Conservation (phyloP, 2,329 filamentous ascomycete genomes). For the Clonostachys sp. region DNA sequence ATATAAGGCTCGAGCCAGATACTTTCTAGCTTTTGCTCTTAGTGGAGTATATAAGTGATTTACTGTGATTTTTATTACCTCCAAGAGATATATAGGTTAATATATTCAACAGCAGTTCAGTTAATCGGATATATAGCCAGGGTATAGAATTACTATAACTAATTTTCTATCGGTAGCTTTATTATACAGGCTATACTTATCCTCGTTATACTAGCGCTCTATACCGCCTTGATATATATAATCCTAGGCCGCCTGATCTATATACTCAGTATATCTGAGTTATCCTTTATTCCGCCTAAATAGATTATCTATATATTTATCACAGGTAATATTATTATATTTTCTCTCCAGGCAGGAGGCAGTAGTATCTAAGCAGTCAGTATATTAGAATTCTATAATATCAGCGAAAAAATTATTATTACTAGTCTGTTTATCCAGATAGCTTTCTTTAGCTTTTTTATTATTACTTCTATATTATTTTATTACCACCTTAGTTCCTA, state of each 20-base stretch:
- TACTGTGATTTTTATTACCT: neutral
- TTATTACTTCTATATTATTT: conserved; percentile 37
- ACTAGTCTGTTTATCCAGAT: conserved; percentile 50
- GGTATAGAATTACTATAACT: conserved; percentile 3
- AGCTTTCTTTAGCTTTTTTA: conserved; percentile 46
- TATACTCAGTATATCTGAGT: conserved; percentile 24
- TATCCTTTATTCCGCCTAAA: conserved; percentile 20
- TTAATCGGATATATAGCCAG: conserved; percentile 33
- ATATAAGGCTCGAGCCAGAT: conserved; percentile 38
- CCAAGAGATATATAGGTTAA: neutral
- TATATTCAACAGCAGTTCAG: conserved; percentile 25
- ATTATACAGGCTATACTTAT: conserved; percentile 35
- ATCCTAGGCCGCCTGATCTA: conserved; percentile 36
- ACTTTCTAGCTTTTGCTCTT: conserved; percentile 41
- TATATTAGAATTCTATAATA: conserved; percentile 11
- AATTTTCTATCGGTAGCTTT: conserved; percentile 14
- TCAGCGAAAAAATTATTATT: conserved; percentile 42
- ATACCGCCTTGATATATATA: conserved; percentile 48
- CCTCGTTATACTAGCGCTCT: conserved; percentile 39
- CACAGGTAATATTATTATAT: conserved; percentile 44
- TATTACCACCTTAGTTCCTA: conserved; percentile 20
- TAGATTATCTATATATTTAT: conserved; percentile 53
- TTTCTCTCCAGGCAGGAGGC: conserved; percentile 44
- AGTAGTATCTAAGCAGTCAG: conserved; percentile 23
- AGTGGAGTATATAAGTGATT: conserved; percentile 40